Evolutionary conservation across 257 asterid genomes (phyloP), one percentile per base, ranked within the genome.

Genomic region (Hygrophila difformis): DNA sequence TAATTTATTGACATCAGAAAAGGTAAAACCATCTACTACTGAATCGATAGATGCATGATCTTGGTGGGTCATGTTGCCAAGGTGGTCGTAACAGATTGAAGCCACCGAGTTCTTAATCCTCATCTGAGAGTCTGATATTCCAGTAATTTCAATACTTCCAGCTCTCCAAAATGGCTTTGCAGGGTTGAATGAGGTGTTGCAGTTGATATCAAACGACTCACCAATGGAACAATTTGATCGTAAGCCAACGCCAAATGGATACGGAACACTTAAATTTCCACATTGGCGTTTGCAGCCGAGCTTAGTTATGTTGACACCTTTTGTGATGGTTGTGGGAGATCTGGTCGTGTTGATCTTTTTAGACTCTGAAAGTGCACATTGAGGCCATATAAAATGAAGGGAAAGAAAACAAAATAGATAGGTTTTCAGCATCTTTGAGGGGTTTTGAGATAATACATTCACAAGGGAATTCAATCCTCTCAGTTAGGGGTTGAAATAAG

Each of bases 1-100:
- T 76, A 73, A 46, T 53, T 21, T 57, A 57, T 80, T 80, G 1
- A 8, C 22, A 7, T 56, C 64, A 0, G 87, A 74, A 19, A 63
- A 59, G 8, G 76, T 26, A 3, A 38, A 73, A 3, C n/a, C n/a
- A n/a, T 77, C 56, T 0, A 71, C 46, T 2, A 13, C 3, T 8
- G 12, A 33, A 11, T 13, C 3, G 38, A 33, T 8, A 8, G 12
- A 2, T 13, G 12, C 1, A 0, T 8, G 16, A 6, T 8, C 8
- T 3, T 0, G 8, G 41, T 7, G 0, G 38, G 53, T 14, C 2
- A 18, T 0, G 49, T 12, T 42, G 28, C 70, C 70, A 0, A 2
- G 0, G 6, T 12, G 18, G 43, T 45, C 18, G 46, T n/a, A n/a
- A n/a, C n/a, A n/a, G n/a, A n/a, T n/a, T n/a, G n/a, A n/a, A n/a